These are phyloP conservation scores for Kodamaea sagamina DNA, from an alignment of 805 yeast genomes.

Conservation along the genomic window DNA sequence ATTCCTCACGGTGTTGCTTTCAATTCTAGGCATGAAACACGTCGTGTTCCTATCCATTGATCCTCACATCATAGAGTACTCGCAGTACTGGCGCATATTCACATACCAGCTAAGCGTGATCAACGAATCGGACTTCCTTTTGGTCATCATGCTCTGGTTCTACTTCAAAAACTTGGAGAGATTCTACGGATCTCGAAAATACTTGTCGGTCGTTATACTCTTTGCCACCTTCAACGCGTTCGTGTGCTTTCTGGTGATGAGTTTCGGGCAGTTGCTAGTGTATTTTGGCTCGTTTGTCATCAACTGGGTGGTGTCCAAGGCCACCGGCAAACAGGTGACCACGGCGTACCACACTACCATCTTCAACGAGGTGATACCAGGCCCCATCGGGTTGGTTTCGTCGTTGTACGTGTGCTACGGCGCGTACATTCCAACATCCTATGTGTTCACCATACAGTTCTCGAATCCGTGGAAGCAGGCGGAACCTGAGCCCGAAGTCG, in stretches of 20 bases:
- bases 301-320: conserved; percentile 8
- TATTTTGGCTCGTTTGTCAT: conserved; percentile 14
- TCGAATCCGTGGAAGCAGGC: conserved; percentile 19
- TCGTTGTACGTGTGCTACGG: conserved; percentile 43
- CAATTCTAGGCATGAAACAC: conserved; percentile 48
- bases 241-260: conserved; percentile 38
- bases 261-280: conserved; percentile 40
- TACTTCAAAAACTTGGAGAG: conserved; percentile 59
- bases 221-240: conserved; percentile 51
- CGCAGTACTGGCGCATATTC: conserved; percentile 58
- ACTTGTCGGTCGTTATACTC: conserved; percentile 47
- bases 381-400: conserved; percentile 43
- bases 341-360: conserved; percentile 26
- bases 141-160: conserved; percentile 48
- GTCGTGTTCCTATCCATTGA: conserved; percentile 44
- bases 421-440: conserved; percentile 33
- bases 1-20: conserved; percentile 40
- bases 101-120: conserved; percentile 54
- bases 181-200: conserved; percentile 56
- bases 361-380: conserved; percentile 38
- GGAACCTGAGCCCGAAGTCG: not conserved
- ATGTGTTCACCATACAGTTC: conserved; percentile 36
- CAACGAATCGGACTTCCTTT: conserved; percentile 59
- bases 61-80: conserved; percentile 56
- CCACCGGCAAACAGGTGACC: not conserved